Conservation (phyloP, 2,329 filamentous ascomycete genomes). For the Penicillium sp. region DNA sequence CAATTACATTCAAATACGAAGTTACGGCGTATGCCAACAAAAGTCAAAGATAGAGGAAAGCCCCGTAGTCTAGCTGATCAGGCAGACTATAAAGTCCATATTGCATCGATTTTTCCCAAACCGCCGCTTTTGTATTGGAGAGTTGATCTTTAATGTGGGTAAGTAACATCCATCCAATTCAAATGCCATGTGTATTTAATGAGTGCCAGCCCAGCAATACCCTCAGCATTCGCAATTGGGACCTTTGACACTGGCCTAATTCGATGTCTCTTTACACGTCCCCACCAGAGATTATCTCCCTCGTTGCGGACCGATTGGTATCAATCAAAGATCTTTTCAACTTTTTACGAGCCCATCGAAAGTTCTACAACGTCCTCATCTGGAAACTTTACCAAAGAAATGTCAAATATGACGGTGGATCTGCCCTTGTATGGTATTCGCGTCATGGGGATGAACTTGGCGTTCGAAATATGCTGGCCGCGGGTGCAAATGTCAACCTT, state of each 20-base stretch:
- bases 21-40: too few relatives aligned
- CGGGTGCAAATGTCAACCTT: conserved; percentile 10
- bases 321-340: neutral
- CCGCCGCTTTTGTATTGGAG: too few relatives aligned
- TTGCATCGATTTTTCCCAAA: too few relatives aligned
- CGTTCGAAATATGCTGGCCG: conserved; percentile 10
- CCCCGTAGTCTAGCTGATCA: too few relatives aligned
- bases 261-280: neutral
- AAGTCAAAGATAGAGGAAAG: too few relatives aligned
- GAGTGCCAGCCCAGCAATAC: too few relatives aligned
- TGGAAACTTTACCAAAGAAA: conserved; percentile 1
- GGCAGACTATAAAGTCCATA: too few relatives aligned
- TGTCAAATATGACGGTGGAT: conserved; percentile 8
- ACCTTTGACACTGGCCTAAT: neutral
- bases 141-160: too few relatives aligned
- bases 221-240: too few relatives aligned
- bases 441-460: conserved; percentile 6
- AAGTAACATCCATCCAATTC: too few relatives aligned
- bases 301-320: neutral
- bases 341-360: neutral
- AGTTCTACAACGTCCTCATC: conserved; percentile 6
- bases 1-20: too few relatives aligned
- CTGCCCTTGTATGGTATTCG: conserved; percentile 13
- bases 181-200: too few relatives aligned
- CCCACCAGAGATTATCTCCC: neutral